Percentiles rank a stretch among this genome's conserved stretches.
Evolutionary conservation across 257 asterid species (phyloP).

Genomic region (Solanum paucissectum): DNA sequence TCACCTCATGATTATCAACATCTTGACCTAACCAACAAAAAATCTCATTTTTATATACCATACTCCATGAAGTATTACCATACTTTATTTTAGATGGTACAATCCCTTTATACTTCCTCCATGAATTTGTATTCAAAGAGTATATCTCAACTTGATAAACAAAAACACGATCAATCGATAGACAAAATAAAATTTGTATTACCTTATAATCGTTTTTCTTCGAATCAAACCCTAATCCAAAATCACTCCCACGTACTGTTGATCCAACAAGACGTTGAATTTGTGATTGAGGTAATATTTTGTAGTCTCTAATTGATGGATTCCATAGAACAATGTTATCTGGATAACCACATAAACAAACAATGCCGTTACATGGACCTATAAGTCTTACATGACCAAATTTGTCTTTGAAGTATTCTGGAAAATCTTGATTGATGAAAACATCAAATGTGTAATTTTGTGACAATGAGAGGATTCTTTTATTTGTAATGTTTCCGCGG

Average conservation of each 20-base stretch:
- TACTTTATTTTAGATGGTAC: conserved; percentile 41
- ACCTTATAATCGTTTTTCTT: conserved; percentile 30
- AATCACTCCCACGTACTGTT: conserved; percentile 37
- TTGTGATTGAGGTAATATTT: conserved; percentile 19
- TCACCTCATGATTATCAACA: conserved; percentile 11
- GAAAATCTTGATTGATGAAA: conserved; percentile 22
- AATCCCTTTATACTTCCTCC: conserved; percentile 23
- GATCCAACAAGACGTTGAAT: conserved; percentile 17
- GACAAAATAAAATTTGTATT: conserved; percentile 34
- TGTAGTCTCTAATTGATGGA: conserved; percentile 31
- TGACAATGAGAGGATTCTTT: conserved; percentile 26
- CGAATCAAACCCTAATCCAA: conserved; percentile 40
- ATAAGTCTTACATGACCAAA: conserved; percentile 41
- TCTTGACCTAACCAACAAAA: conserved; percentile 74
- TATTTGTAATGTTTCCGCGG: conserved; percentile 25
- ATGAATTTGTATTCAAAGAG: conserved; percentile 16
- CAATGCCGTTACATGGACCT: conserved; percentile 46
- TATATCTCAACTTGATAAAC: conserved; percentile 40
- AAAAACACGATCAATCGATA: conserved; percentile 1
- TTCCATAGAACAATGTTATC: conserved; percentile 50
- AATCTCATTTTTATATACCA: conserved; percentile 30
- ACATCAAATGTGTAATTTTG: background rate
- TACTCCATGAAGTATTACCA: conserved; percentile 35
- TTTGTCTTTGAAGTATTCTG: conserved; percentile 18
- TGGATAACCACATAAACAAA: conserved; percentile 40